A percentile compares a stretch with the other conserved stretches of the same genome.
Conservation (phyloP, 1,139 yeast species). For the Pneumocystis murina region DNA sequence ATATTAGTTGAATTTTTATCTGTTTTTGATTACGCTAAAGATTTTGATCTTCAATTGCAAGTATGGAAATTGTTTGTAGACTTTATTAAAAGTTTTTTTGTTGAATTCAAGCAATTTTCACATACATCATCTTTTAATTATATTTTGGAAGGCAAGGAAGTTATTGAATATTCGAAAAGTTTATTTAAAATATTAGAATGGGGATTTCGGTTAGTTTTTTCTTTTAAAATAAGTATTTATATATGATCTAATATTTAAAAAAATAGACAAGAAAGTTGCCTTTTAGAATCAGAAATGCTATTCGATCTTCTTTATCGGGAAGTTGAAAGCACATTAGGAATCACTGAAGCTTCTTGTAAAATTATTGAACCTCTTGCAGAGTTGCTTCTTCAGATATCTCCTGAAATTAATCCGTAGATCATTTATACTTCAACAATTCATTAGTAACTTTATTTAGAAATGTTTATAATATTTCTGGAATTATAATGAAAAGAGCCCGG, state of each 20-base stretch:
- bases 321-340: background rate
- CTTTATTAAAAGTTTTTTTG: background rate
- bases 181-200: background rate
- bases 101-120: background rate
- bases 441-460: background rate
- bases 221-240: background rate
- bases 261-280: background rate
- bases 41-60: background rate
- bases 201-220: background rate
- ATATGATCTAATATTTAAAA: background rate
- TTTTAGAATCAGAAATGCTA: background rate
- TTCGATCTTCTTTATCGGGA: background rate
- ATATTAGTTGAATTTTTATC: background rate
- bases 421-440: background rate
- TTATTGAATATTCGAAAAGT: background rate
- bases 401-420: background rate
- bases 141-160: background rate
- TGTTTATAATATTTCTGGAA: background rate
- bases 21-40: background rate
- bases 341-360: background rate
- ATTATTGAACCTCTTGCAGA: background rate
- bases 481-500: background rate
- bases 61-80: background rate
- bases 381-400: background rate
- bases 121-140: background rate